Percentiles rank a stretch among this genome's conserved stretches.
These are phyloP conservation scores for Rhizoclosmatium sp. DNA, from an alignment of 192 early-diverging fungal genomes.

Conservation along the genomic window DNA sequence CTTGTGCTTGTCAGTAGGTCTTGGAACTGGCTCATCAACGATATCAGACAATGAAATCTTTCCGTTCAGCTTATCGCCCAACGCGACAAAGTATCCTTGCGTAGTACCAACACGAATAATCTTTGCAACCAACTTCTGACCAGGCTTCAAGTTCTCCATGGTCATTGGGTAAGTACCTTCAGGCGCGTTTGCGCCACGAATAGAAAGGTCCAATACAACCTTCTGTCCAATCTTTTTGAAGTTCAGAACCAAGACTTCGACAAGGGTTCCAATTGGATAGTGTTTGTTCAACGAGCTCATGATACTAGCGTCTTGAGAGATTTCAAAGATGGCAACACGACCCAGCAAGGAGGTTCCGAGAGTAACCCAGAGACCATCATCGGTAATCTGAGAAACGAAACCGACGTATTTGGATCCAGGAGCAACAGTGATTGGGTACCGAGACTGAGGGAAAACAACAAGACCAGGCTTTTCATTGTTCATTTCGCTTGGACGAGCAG, in stretches of 20 bases:
- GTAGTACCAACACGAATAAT: conserved; percentile 58
- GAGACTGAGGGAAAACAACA: conserved; percentile 14
- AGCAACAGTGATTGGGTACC: conserved; percentile 31
- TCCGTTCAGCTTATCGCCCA: conserved; percentile 66
- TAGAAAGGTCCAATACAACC: conserved; percentile 40
- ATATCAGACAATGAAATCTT: conserved; percentile 69
- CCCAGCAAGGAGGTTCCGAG: conserved; percentile 48
- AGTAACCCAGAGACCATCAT: conserved; percentile 51
- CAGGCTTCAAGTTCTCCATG: conserved; percentile 60
- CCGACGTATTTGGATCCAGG: conserved; percentile 45
- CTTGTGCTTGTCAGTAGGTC: conserved; percentile 41
- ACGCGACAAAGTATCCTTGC: conserved; percentile 61
- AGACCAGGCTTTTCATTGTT: conserved; percentile 45
- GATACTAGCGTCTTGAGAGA: conserved; percentile 38
- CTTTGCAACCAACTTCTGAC: conserved; percentile 61
- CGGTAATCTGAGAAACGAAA: conserved; percentile 46
- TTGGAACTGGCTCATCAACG: conserved; percentile 50
- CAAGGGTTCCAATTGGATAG: conserved; percentile 44
- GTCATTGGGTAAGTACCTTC: conserved; percentile 28
- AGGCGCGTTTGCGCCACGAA: conserved; percentile 22
- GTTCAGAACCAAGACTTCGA: conserved; percentile 42
- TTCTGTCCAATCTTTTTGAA: conserved; percentile 29
- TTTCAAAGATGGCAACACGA: conserved; percentile 43
- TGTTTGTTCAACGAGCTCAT: conserved; percentile 37
- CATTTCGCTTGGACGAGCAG: conserved; percentile 51